Conservation (phyloP, 2,329 filamentous ascomycete genomes). For the Colletotrichum spinosum region DNA sequence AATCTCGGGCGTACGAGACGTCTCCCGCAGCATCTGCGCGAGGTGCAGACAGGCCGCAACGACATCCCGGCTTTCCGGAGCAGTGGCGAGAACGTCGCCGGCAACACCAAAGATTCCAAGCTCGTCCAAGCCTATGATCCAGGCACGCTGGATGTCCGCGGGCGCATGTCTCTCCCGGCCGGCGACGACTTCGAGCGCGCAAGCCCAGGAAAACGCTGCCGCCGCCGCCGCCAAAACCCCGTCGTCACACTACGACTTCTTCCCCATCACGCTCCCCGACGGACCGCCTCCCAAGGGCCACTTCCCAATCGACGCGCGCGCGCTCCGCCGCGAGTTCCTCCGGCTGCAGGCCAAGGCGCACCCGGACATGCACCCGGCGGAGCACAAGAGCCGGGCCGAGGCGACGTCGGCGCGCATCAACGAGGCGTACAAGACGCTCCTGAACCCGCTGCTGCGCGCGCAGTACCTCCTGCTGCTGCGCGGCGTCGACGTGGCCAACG, state of each 20-base stretch:
- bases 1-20: constrained; percentile 42
- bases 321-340: constrained; percentile 87
- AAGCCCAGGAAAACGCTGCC: constrained; percentile 9
- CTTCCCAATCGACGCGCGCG: constrained; percentile 78
- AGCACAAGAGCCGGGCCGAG: constrained; percentile 73
- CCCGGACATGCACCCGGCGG: constrained; percentile 73
- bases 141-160: constrained; percentile 32
- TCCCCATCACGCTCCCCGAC: constrained; percentile 79
- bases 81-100: constrained; percentile 26
- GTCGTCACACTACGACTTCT: constrained; percentile 85
- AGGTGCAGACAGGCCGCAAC: constrained; percentile 47
- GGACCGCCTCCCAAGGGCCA: constrained; percentile 83
- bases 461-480: constrained; percentile 85
- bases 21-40: constrained; percentile 47
- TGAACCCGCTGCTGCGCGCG: constrained; percentile 82
- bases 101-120: constrained; percentile 8
- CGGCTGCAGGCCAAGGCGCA: constrained; percentile 82
- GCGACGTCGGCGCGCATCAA: constrained; percentile 87
- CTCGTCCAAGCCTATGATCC: background rate
- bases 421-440: constrained; percentile 88
- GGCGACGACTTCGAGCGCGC: constrained; percentile 13
- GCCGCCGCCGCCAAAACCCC: constrained; percentile 33
- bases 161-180: constrained; percentile 14
- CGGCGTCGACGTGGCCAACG: constrained; percentile 81
- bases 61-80: constrained; percentile 34